phyloP scores from a whole-genome alignment of 1,284 basidiomycete genomes.

The Rhodotorula sp. region DNA sequence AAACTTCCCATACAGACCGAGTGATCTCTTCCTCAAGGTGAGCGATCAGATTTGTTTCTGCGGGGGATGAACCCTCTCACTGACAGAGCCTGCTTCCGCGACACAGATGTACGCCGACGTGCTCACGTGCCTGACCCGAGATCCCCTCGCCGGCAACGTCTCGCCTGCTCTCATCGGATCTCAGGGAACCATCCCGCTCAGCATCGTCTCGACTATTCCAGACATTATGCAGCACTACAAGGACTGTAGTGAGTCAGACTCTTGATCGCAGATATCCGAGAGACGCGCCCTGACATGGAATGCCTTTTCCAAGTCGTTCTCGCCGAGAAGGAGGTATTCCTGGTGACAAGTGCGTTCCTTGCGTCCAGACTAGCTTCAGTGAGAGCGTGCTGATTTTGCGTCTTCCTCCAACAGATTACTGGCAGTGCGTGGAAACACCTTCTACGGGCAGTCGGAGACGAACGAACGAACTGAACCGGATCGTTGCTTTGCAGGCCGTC shows the following conservation, averaged over 20 bases:
- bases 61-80: not conserved
- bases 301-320: constrained; percentile 50
- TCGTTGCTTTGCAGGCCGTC: constrained; percentile 49
- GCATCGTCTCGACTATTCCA: constrained; percentile 58
- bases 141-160: constrained; percentile 57
- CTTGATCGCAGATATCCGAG: not conserved
- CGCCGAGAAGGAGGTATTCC: constrained; percentile 59
- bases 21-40: constrained; percentile 54
- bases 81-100: not conserved
- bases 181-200: constrained; percentile 58
- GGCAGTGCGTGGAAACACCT: constrained; percentile 30
- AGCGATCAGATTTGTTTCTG: constrained; percentile 10
- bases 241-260: constrained; percentile 46
- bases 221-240: constrained; percentile 56
- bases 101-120: constrained; percentile 58
- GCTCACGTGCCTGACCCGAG: constrained; percentile 55
- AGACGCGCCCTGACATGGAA: too few species aligned
- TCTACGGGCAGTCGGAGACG: not conserved
- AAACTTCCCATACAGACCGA: constrained; percentile 52
- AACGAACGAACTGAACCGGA: not conserved
- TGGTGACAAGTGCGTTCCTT: constrained; percentile 59
- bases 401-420: constrained; percentile 29
- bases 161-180: constrained; percentile 59
- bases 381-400: constrained; percentile 45
- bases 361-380: too few species aligned